Evolutionary conservation across 2,329 filamentous ascomycete species (phyloP).

Genomic region (Aspergillus tubingensis): DNA sequence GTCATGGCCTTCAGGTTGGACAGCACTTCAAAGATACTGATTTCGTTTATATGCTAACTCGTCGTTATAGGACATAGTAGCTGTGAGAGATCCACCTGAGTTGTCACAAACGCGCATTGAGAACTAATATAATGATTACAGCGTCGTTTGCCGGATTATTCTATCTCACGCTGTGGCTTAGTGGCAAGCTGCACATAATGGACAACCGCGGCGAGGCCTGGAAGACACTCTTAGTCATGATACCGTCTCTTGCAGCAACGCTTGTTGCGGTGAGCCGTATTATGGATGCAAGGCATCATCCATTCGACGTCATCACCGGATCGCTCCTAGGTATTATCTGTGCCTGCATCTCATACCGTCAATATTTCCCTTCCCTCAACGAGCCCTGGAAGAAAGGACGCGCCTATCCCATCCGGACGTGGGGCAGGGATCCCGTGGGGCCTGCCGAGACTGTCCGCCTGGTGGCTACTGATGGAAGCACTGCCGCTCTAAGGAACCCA

Average conservation of each 20-base stretch:
- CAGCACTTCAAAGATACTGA: background rate
- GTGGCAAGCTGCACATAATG: constrained; percentile 61
- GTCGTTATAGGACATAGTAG: constrained; percentile 24
- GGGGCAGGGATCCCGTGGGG: constrained; percentile 52
- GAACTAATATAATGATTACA: constrained; percentile 29
- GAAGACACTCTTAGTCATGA: constrained; percentile 58
- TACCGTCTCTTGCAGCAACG: constrained; percentile 56
- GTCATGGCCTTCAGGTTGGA: constrained; percentile 57
- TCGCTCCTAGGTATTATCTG: constrained; percentile 55
- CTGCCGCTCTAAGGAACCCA: constrained; percentile 33
- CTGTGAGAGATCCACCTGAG: constrained; percentile 12
- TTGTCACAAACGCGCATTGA: background rate
- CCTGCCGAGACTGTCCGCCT: constrained; percentile 14
- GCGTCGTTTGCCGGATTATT: constrained; percentile 61
- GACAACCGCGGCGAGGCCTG: constrained; percentile 63
- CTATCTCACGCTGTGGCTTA: constrained; percentile 61
- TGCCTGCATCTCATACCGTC: constrained; percentile 57
- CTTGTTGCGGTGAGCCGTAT: constrained; percentile 60
- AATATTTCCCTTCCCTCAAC: constrained; percentile 60
- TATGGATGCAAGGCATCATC: constrained; percentile 64
- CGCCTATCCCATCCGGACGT: constrained; percentile 59
- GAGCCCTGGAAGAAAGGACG: constrained; percentile 61
- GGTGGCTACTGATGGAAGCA: constrained; percentile 24
- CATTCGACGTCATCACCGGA: constrained; percentile 62
- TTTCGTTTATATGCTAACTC: constrained; percentile 19